Evolutionary conservation across 2,329 filamentous ascomycete genomes (phyloP).

Genomic region (Colletotrichum incanum): DNA sequence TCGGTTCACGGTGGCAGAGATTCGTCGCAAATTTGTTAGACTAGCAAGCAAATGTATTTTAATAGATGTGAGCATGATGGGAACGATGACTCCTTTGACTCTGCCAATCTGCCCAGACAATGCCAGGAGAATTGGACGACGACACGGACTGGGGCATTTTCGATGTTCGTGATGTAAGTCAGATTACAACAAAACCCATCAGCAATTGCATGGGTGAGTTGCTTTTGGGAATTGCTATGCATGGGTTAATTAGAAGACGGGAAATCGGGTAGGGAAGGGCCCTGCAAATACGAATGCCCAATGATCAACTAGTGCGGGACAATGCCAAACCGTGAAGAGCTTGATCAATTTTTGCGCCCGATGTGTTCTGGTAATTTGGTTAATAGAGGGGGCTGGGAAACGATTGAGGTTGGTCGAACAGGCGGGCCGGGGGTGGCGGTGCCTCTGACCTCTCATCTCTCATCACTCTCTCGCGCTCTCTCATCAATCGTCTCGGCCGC

Average conservation of each 20-base stretch:
- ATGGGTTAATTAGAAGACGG: conserved; percentile 1
- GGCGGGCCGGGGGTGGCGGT: conserved; percentile 36
- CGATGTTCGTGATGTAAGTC: neutral
- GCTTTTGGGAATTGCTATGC: neutral
- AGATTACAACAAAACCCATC: neutral
- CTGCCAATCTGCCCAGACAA: neutral
- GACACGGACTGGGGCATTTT: neutral
- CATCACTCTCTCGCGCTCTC: neutral
- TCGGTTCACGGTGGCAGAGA: conserved; percentile 15
- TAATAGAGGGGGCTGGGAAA: conserved; percentile 41
- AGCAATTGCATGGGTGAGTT: neutral
- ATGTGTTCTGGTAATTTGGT: conserved; percentile 18
- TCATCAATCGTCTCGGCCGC: conserved; percentile 6
- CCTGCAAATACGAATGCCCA: conserved; percentile 26
- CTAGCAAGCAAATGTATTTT: conserved; percentile 55
- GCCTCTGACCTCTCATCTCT: conserved; percentile 33
- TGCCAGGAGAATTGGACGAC: neutral
- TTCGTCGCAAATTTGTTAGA: conserved; percentile 41
- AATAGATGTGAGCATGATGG: conserved; percentile 56
- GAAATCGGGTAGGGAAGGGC: conserved; percentile 39
- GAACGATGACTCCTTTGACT: neutral
- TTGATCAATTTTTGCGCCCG: conserved; percentile 5
- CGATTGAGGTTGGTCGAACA: conserved; percentile 34
- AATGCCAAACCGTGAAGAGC: neutral
- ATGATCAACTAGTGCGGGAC: conserved; percentile 24